phyloP scores from a whole-genome alignment of 345 rosid species.

The Stellera chamaejasme region DNA sequence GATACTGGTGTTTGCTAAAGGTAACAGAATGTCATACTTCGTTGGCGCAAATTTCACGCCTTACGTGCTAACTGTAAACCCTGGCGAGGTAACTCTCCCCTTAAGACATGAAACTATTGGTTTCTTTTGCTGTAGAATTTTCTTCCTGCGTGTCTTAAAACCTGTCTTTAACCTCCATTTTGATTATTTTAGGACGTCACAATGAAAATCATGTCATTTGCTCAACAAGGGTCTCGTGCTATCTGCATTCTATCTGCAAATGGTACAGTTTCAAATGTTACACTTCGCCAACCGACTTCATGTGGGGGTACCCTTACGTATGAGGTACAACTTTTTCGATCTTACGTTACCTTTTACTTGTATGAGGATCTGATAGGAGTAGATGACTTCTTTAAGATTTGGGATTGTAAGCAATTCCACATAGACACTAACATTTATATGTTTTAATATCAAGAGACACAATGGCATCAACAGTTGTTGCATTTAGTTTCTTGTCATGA shows the following conservation, averaged over 20 bases:
- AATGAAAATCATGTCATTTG: constrained; percentile 88
- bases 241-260: constrained; percentile 84
- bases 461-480: too few species aligned
- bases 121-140: background rate
- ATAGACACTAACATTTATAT: too few species aligned
- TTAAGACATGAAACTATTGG: background rate
- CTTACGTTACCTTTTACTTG: too few species aligned
- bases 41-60: constrained; percentile 75
- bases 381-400: too few species aligned
- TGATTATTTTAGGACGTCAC: constrained; percentile 61
- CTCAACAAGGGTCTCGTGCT: constrained; percentile 79
- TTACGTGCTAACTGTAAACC: constrained; percentile 70
- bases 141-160: background rate
- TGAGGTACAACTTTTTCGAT: constrained; percentile 42
- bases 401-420: too few species aligned
- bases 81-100: constrained; percentile 64
- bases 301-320: constrained; percentile 91
- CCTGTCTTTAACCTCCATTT: constrained; percentile 2
- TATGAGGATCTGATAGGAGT: too few species aligned
- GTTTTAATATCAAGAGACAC: too few species aligned
- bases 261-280: constrained; percentile 82
- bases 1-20: constrained; percentile 23
- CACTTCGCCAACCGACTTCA: constrained; percentile 73
- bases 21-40: constrained; percentile 40
- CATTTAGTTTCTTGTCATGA: too few species aligned